Evolutionary conservation across 371 early-diverging fungal genomes (phyloP).

Genomic region (Dichotomocladium elegans): DNA sequence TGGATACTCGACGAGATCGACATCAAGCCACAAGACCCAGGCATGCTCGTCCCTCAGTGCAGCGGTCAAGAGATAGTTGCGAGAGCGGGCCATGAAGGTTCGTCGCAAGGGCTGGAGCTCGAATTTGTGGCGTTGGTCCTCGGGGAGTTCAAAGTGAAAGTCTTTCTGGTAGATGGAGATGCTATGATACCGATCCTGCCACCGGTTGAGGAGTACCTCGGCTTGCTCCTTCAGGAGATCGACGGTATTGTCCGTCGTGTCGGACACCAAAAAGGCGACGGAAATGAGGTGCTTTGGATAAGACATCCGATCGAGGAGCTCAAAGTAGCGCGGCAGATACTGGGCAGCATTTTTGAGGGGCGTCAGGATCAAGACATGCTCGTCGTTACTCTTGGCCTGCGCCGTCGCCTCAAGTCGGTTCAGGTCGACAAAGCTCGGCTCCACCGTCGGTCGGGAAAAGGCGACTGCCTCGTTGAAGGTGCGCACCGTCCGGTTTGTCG

Average conservation of each 20-base stretch:
- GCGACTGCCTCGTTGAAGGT: slow-evolving; percentile 28
- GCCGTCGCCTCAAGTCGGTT: slow-evolving; percentile 17
- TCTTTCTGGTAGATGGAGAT: slow-evolving; percentile 54
- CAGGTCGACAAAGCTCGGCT: slow-evolving; percentile 10
- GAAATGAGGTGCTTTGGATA: slow-evolving; percentile 56
- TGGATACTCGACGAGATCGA: slow-evolving; percentile 54
- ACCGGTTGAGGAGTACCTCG: slow-evolving; percentile 14
- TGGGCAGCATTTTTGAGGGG: slow-evolving; percentile 55
- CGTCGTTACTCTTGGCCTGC: slow-evolving; percentile 19
- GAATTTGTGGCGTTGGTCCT: slow-evolving; percentile 44
- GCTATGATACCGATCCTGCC: slow-evolving; percentile 34
- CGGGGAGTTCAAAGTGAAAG: slow-evolving; percentile 51
- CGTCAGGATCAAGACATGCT: slow-evolving; percentile 50
- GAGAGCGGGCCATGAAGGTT: slow-evolving; percentile 55
- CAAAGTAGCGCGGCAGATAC: slow-evolving; percentile 57
- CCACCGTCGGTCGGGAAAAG: slow-evolving; percentile 10
- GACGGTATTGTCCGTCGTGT: slow-evolving; percentile 51
- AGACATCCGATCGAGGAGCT: slow-evolving; percentile 42
- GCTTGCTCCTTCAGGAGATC: slow-evolving; percentile 36
- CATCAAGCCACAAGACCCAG: slow-evolving; percentile 66
- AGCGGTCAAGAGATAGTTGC: slow-evolving; percentile 51
- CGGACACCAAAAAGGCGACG: slow-evolving; percentile 56
- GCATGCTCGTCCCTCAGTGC: slow-evolving; percentile 46
- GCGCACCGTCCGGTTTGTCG: slow-evolving; percentile 22
- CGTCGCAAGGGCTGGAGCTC: slow-evolving; percentile 51